These are phyloP conservation scores for Eucalyptus shirleyi DNA, from an alignment of 345 rosid species.

Conservation along the genomic window DNA sequence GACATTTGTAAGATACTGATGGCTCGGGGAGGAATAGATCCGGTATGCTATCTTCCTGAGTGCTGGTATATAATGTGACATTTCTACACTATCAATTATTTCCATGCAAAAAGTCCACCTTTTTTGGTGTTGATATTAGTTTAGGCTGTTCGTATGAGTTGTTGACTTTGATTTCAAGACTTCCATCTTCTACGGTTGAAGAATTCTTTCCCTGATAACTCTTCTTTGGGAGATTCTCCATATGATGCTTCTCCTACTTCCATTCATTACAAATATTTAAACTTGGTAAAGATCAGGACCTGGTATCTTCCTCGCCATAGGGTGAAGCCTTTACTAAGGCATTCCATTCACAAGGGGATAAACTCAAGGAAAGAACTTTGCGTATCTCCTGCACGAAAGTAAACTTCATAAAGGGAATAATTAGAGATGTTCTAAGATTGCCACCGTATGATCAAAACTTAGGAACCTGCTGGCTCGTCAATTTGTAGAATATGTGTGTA, in stretches of 20 bases:
- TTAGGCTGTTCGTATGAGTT: neutral
- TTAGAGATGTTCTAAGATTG: neutral
- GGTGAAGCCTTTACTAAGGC: neutral
- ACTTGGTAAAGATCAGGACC: neutral
- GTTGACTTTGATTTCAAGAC: neutral
- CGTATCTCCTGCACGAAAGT: neutral
- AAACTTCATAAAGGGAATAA: neutral
- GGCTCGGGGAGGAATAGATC: slow-evolving; percentile 43
- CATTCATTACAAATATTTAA: neutral
- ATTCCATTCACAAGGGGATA: neutral
- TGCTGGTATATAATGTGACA: neutral
- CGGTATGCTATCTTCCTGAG: slow-evolving; percentile 9
- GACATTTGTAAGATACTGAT: slow-evolving; percentile 37
- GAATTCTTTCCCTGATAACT: neutral
- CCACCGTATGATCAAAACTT: neutral
- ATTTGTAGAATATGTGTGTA: neutral
- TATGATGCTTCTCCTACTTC: neutral
- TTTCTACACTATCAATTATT: neutral
- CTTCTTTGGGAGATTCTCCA: neutral
- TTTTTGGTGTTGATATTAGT: neutral
- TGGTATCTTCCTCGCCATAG: neutral
- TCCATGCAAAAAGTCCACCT: neutral
- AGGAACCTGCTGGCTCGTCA: neutral
- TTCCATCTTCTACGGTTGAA: neutral
- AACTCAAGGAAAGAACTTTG: neutral